phyloP scores from a whole-genome alignment of 202 grass and related monocot species.

The Carex sylvatica region DNA sequence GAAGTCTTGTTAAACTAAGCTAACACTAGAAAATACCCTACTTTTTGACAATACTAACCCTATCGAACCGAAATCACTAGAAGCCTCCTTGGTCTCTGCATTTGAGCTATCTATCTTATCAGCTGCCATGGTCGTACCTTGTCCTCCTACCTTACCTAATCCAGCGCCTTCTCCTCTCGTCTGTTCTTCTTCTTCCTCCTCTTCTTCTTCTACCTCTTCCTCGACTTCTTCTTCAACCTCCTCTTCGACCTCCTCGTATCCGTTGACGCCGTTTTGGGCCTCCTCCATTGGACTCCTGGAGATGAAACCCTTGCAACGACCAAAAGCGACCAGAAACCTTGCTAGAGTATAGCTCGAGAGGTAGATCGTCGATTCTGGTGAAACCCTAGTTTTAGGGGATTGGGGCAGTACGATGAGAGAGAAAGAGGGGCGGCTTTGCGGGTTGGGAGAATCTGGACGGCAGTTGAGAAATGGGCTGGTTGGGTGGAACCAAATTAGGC shows the following conservation, averaged over 20 bases:
- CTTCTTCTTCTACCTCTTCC: constrained; percentile 69
- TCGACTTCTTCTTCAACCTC: constrained; percentile 58
- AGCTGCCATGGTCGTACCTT: constrained; percentile 33
- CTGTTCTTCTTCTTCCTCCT: constrained; percentile 42
- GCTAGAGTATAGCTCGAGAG: constrained; percentile 20
- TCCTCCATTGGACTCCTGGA: constrained; percentile 72
- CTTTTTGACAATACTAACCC: constrained; percentile 51
- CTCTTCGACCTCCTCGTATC: constrained; percentile 76
- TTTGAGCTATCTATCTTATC: constrained; percentile 27
- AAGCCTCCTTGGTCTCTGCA: constrained; percentile 38
- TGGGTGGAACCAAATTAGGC: constrained; percentile 41
- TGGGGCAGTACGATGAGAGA: constrained; percentile 4
- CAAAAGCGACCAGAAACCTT: constrained; percentile 21
- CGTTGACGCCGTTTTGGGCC: constrained; percentile 54
- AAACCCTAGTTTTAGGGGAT: constrained; percentile 39
- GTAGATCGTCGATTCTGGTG: background rate
- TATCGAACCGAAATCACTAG: constrained; percentile 56
- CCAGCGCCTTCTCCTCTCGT: background rate
- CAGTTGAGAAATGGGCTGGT: background rate
- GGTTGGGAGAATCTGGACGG: background rate
- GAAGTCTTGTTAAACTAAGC: background rate
- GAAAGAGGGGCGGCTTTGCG: background rate
- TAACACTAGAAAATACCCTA: constrained; percentile 17
- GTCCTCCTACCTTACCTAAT: constrained; percentile 10
- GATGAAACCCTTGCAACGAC: constrained; percentile 29